Evolutionary conservation across 164 flowering plant genomes (phyloP).

Genomic region (Tetracentron sinense): DNA sequence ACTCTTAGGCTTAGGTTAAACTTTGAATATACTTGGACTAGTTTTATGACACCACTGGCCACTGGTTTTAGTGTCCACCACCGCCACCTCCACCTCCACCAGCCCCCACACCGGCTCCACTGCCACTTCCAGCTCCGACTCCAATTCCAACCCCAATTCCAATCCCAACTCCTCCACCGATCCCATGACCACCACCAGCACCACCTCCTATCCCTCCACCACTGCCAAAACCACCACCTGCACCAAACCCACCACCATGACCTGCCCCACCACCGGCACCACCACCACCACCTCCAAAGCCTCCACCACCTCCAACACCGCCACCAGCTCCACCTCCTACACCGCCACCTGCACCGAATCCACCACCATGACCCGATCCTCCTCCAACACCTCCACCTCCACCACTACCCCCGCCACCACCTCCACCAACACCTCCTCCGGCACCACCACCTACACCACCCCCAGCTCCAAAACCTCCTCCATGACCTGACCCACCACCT

Average conservation of each 20-base stretch:
- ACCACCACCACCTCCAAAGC: slow-evolving; percentile 1
- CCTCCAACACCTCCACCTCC: slow-evolving; percentile 12
- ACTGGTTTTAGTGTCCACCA: slow-evolving; percentile 1
- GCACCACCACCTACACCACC: slow-evolving; percentile 10
- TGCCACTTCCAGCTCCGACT: slow-evolving; percentile 23
- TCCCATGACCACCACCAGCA: no score
- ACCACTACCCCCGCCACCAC: slow-evolving; percentile 12
- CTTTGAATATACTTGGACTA: no score
- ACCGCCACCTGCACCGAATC: slow-evolving; percentile 8
- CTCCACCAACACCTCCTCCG: slow-evolving; percentile 12
- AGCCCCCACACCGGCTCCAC: slow-evolving; percentile 23
- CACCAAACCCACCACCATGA: slow-evolving; percentile 6
- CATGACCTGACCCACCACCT: slow-evolving; percentile 11
- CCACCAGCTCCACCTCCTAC: slow-evolving; percentile 9
- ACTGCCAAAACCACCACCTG: slow-evolving; percentile 4
- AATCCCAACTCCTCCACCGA: no score
- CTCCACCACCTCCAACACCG: slow-evolving; percentile 3
- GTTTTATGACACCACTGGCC: no score
- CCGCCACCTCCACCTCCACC: slow-evolving; percentile 30
- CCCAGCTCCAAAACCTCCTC: slow-evolving; percentile 12
- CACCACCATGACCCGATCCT: slow-evolving; percentile 10
- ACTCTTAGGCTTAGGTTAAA: no score
- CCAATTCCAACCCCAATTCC: slow-evolving; percentile 42
- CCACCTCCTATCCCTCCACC: slow-evolving; percentile 4
- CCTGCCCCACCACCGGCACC: slow-evolving; percentile 5